A percentile compares a stretch with the other conserved stretches of the same genome.
phyloP scores from a whole-genome alignment of 2,329 filamentous ascomycete species.

The Diaporthe sp. region DNA sequence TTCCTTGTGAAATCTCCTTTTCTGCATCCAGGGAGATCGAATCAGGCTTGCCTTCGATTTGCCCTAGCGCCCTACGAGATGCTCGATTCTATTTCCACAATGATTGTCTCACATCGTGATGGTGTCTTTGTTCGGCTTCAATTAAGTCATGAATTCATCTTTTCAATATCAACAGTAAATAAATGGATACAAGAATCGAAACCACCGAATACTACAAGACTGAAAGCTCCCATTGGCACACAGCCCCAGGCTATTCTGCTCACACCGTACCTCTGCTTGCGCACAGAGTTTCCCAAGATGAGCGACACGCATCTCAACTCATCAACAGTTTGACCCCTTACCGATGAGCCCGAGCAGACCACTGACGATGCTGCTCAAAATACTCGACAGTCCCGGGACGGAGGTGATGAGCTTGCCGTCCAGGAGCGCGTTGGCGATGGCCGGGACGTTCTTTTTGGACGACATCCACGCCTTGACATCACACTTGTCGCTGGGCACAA shows the following conservation, averaged over 20 bases:
- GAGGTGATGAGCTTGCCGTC: slow-evolving; percentile 32
- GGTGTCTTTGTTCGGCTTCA: not conserved
- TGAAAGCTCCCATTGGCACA: not conserved
- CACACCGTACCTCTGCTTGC: not conserved
- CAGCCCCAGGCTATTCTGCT: not conserved
- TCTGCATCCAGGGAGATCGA: not conserved
- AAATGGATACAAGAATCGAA: slow-evolving; percentile 1
- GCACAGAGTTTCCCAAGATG: not conserved
- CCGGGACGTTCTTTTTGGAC: slow-evolving; percentile 21
- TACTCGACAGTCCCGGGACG: slow-evolving; percentile 2
- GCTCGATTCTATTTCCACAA: not conserved
- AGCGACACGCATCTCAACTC: not conserved
- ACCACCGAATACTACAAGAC: not conserved
- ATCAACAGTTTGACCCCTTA: slow-evolving; percentile 9
- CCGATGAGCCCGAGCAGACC: slow-evolving; percentile 10
- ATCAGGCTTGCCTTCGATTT: not conserved
- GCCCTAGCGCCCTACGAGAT: not conserved
- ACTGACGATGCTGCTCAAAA: not conserved
- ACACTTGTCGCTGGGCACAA: slow-evolving; percentile 38
- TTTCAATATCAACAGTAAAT: not conserved
- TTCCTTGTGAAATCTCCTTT: not conserved
- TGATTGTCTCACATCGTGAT: not conserved
- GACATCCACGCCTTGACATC: slow-evolving; percentile 30
- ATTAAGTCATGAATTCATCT: too few relatives aligned
- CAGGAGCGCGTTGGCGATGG: slow-evolving; percentile 20